phyloP scores from a whole-genome alignment of 164 flowering plant species.

The Vitis cinerea region DNA sequence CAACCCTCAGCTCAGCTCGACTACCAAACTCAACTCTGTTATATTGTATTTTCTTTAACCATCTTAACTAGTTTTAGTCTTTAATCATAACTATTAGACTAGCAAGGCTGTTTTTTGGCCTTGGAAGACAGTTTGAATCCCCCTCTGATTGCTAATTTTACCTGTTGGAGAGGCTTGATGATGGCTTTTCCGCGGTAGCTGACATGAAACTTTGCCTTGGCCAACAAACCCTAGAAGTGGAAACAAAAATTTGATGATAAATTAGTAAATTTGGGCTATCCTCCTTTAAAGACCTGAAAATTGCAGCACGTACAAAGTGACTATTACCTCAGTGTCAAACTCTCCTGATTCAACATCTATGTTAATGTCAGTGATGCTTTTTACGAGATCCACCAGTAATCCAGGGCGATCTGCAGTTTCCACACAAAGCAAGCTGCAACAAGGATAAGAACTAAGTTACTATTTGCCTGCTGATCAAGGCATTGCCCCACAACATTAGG shows the following conservation, averaged over 20 bases:
- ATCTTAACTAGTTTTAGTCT: too few species aligned
- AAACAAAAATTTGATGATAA: background rate
- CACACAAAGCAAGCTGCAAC: slow-evolving; percentile 74
- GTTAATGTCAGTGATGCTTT: slow-evolving; percentile 77
- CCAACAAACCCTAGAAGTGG: slow-evolving; percentile 74
- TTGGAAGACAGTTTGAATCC: background rate
- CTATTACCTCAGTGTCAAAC: slow-evolving; percentile 90
- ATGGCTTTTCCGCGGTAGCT: slow-evolving; percentile 81
- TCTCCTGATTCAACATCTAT: slow-evolving; percentile 87
- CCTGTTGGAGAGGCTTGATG: slow-evolving; percentile 90
- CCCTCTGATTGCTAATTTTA: slow-evolving; percentile 16
- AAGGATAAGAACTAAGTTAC: background rate
- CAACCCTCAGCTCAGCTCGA: too few species aligned
- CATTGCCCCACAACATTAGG: background rate
- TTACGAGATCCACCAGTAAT: slow-evolving; percentile 89
- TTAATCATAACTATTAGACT: too few species aligned
- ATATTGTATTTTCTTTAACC: too few species aligned
- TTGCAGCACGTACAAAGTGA: too few species aligned
- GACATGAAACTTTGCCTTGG: slow-evolving; percentile 96
- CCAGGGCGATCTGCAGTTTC: slow-evolving; percentile 96
- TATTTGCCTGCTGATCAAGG: too few species aligned
- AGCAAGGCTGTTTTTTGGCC: too few species aligned
- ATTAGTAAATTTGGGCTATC: background rate
- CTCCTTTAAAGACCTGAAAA: background rate
- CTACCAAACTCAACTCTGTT: too few species aligned